These are phyloP conservation scores for Tolypocladium capitatum DNA, from an alignment of 2,329 filamentous ascomycete species.

Conservation along the genomic window DNA sequence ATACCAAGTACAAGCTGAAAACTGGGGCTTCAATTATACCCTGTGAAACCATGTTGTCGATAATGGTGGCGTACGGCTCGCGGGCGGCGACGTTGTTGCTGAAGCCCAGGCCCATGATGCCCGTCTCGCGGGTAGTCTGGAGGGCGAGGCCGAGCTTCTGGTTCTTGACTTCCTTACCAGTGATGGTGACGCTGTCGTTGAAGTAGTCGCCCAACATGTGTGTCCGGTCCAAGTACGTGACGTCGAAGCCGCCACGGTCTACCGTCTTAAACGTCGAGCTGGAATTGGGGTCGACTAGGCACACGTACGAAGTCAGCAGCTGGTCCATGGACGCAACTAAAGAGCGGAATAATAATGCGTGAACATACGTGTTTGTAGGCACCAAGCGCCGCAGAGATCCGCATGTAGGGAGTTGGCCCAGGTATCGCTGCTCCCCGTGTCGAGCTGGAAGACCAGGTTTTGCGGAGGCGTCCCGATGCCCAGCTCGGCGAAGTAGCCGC, in stretches of 20 bases:
- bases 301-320: background rate
- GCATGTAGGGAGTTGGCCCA: constrained; percentile 49
- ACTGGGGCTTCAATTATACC: constrained; percentile 48
- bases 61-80: constrained; percentile 40
- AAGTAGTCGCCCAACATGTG: constrained; percentile 44
- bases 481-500: constrained; percentile 44
- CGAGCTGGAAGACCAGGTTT: constrained; percentile 38
- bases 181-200: constrained; percentile 40
- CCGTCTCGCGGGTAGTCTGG: constrained; percentile 34
- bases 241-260: constrained; percentile 34
- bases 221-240: constrained; percentile 46
- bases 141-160: constrained; percentile 44
- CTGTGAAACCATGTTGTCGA: constrained; percentile 50
- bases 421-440: constrained; percentile 51
- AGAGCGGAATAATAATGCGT: background rate
- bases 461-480: constrained; percentile 47
- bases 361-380: background rate
- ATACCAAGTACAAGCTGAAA: constrained; percentile 53
- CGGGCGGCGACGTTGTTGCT: constrained; percentile 32
- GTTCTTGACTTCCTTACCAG: constrained; percentile 28
- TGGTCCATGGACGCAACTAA: background rate
- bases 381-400: constrained; percentile 33
- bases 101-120: constrained; percentile 48
- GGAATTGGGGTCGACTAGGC: constrained; percentile 22
- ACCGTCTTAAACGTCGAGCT: constrained; percentile 37